These are phyloP conservation scores for Aspergillus fischeri DNA, from an alignment of 2,329 filamentous ascomycete genomes.

Conservation along the genomic window DNA sequence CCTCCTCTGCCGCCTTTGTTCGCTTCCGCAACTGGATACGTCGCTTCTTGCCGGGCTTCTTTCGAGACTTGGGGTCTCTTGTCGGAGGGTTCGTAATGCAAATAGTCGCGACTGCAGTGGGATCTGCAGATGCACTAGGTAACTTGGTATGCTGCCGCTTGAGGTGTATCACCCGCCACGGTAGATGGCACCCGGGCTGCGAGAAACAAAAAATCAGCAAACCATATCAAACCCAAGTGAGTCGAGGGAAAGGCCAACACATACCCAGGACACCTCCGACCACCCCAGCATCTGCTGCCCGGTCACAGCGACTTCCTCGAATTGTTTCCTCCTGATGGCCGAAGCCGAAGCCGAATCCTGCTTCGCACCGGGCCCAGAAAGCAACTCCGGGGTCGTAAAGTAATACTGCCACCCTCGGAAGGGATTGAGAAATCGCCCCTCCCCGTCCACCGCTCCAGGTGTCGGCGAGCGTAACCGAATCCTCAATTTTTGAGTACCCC, in stretches of 20 bases:
- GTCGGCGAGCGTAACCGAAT: slow-evolving; percentile 39
- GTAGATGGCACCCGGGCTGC: slow-evolving; percentile 39
- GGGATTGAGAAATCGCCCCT: slow-evolving; percentile 38
- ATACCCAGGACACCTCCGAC: slow-evolving; percentile 33
- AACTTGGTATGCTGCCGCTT: slow-evolving; percentile 32
- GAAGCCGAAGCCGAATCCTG: slow-evolving; percentile 13
- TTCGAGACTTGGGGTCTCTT: slow-evolving; percentile 29
- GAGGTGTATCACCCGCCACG: slow-evolving; percentile 39
- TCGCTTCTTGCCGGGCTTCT: slow-evolving; percentile 43
- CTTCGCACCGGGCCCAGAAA: slow-evolving; percentile 13
- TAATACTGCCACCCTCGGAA: slow-evolving; percentile 42
- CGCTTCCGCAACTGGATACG: slow-evolving; percentile 38
- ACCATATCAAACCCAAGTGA: not conserved
- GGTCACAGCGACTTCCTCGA: slow-evolving; percentile 34
- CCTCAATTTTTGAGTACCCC: slow-evolving; percentile 33
- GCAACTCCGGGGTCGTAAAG: slow-evolving; percentile 32
- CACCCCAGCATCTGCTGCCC: slow-evolving; percentile 29
- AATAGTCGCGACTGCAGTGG: slow-evolving; percentile 8
- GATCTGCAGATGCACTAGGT: slow-evolving; percentile 17
- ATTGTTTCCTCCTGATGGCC: slow-evolving; percentile 24
- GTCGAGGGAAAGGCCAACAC: slow-evolving; percentile 7
- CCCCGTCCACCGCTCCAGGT: slow-evolving; percentile 24
- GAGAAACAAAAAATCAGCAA: slow-evolving; percentile 1
- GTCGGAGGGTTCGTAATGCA: slow-evolving; percentile 19
- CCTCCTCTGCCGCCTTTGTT: slow-evolving; percentile 23